Percentiles rank a stretch among this genome's conserved stretches.
These are phyloP conservation scores for Stereocaulon alpinum DNA, from an alignment of 495 filamentous ascomycete genomes.

Conservation along the genomic window DNA sequence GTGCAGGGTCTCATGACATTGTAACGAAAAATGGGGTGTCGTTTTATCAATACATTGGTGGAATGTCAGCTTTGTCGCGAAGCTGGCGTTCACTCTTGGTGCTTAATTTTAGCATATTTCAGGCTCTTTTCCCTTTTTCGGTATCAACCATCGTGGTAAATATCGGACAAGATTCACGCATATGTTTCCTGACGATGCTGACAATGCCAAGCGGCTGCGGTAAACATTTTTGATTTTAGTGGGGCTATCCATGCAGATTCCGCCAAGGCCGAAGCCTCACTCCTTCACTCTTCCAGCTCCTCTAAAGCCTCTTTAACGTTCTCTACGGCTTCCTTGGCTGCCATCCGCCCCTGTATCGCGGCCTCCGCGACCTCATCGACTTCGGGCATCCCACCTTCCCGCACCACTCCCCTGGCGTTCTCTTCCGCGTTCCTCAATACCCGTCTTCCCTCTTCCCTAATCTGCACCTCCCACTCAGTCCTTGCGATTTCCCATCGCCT, in stretches of 20 bases:
- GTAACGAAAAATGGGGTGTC: neutral
- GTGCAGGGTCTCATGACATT: neutral
- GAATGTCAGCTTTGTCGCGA: no score
- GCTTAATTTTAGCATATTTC: no score
- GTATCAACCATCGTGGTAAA: no score
- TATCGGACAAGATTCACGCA: no score
- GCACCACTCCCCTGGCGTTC: conserved; percentile 47
- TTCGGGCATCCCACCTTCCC: conserved; percentile 32
- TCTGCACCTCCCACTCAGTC: conserved; percentile 59
- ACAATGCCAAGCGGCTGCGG: no score
- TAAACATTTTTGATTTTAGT: neutral
- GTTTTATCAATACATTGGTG: no score
- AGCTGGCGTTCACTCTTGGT: no score
- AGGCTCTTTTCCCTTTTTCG: no score
- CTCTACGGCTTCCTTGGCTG: conserved; percentile 45
- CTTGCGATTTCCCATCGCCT: conserved; percentile 64
- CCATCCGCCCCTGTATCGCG: conserved; percentile 40
- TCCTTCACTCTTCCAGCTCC: neutral
- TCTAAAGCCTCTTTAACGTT: conserved; percentile 26
- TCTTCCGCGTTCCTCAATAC: conserved; percentile 61
- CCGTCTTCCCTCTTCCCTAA: conserved; percentile 70
- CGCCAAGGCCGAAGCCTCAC: neutral
- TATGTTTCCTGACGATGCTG: no score
- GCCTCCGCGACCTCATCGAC: conserved; percentile 30
- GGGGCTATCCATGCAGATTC: neutral